phyloP scores from a whole-genome alignment of 2,329 filamentous ascomycete species.

The Trichoderma sp. region DNA sequence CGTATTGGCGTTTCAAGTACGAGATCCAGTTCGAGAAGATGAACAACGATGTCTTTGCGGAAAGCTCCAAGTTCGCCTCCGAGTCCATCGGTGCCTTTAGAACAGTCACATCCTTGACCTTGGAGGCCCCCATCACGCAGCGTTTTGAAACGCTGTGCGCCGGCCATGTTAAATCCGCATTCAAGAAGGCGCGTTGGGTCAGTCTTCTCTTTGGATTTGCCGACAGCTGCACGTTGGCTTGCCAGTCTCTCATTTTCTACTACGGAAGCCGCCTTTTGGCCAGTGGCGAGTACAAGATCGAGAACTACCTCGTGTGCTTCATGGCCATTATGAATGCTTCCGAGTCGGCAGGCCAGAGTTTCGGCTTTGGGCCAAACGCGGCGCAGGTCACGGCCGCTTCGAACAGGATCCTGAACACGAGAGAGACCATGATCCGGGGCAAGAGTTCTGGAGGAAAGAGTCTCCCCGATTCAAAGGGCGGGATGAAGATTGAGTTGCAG shows the following conservation, averaged over 20 bases:
- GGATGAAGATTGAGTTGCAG: conserved; percentile 54
- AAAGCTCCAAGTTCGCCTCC: conserved; percentile 70
- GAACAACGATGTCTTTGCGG: conserved; percentile 64
- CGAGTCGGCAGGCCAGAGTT: conserved; percentile 63
- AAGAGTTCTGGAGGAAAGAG: conserved; percentile 29
- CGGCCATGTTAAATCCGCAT: conserved; percentile 57
- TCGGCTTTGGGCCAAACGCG: conserved; percentile 64
- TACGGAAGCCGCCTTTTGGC: conserved; percentile 61
- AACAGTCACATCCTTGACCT: conserved; percentile 66
- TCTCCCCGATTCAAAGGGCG: conserved; percentile 46
- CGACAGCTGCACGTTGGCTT: conserved; percentile 61
- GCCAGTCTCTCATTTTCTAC: conserved; percentile 64
- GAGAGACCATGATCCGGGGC: conserved; percentile 42
- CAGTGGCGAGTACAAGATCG: conserved; percentile 44
- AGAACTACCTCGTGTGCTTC: conserved; percentile 56
- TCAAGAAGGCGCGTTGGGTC: conserved; percentile 57
- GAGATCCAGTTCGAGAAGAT: conserved; percentile 67
- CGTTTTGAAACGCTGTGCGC: conserved; percentile 59
- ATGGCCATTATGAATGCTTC: conserved; percentile 66
- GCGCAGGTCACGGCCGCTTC: conserved; percentile 58
- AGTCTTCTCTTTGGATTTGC: conserved; percentile 66
- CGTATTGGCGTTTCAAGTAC: conserved; percentile 52
- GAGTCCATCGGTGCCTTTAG: conserved; percentile 72
- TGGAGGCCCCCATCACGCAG: conserved; percentile 62
- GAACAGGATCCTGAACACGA: conserved; percentile 55